Evolutionary conservation across 768 basidiomycete genomes (phyloP), one percentile per base, ranked within the genome.

Genomic region (Basidioascus undulatus): DNA sequence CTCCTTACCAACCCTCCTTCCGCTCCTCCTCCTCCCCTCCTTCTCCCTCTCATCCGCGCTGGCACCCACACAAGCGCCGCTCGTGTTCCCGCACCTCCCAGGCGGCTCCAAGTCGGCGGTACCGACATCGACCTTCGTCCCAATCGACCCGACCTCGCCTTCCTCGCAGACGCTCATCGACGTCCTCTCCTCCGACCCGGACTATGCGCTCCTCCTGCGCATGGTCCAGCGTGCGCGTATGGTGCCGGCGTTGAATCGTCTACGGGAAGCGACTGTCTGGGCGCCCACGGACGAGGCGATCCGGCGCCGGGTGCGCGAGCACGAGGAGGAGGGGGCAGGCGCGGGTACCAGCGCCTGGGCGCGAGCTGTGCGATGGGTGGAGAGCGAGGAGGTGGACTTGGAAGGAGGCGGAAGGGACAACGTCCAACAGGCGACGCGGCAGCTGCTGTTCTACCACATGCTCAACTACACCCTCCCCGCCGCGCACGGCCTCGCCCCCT

Each of bases 271-370:
- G 54, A 92, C 92, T 21, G 57, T 98, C 35, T 96, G 94, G 53
- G 92, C 92, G 2, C 92, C 92, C 2, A 92, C 82, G 16, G 87
- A 98, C 60, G 74, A 82, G 44, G 92, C 92, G 26, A 70, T 87
- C 48, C 58, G 69, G 21, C 64, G 72, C 46, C 26, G 30, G 9
- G 35, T 41, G 15, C 28, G 32, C 16, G 19, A 15, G 38, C 27
- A 3, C 11, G 13, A 32, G 20, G 18, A 28, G 12, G 24, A 9
- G 28, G 33, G 25, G 24, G 26, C 21, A 21, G 25, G 23, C 16
- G 9, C 26, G 32, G 13, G 19, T n/a, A 34, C 33, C 25, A 25
- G 30, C 26, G 16, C 42, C 6, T 47, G 48, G 45, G 25, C 31
- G 11, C 40, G 24, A 23, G 39, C 28, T 24, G 37, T 24, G 43